Conservation (phyloP, 371 early-diverging fungal species). For the Actinomucor elegans region DNA sequence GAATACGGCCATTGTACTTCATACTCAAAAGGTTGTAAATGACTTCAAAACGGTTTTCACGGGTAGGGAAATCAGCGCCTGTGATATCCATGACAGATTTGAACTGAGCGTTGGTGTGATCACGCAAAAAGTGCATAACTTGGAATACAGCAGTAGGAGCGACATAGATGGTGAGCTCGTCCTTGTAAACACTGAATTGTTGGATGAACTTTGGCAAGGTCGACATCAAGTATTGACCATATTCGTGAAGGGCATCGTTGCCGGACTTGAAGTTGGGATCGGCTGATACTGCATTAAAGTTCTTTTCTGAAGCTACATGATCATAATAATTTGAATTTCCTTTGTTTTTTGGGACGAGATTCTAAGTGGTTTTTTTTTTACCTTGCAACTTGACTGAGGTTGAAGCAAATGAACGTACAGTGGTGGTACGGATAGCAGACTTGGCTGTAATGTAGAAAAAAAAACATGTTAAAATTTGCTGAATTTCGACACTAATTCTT, state of each 20-base stretch:
- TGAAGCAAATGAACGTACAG: slow-evolving; percentile 34
- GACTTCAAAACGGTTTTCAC: slow-evolving; percentile 93
- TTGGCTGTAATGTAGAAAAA: neutral
- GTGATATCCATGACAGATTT: slow-evolving; percentile 88
- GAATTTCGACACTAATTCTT: neutral
- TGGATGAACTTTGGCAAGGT: slow-evolving; percentile 94
- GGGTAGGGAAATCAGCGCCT: slow-evolving; percentile 91
- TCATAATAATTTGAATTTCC: neutral
- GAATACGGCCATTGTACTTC: slow-evolving; percentile 90
- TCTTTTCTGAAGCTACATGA: slow-evolving; percentile 8
- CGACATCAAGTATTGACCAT: slow-evolving; percentile 85
- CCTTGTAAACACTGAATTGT: slow-evolving; percentile 96
- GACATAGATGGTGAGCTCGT: slow-evolving; percentile 92
- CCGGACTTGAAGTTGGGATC: slow-evolving; percentile 53
- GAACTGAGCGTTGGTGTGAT: slow-evolving; percentile 92
- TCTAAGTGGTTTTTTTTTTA: no score
- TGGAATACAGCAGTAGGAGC: slow-evolving; percentile 81
- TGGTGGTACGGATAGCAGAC: slow-evolving; percentile 17
- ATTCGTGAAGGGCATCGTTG: slow-evolving; percentile 73
- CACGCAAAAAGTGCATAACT: slow-evolving; percentile 87
- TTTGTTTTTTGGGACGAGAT: neutral
- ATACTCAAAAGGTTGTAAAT: slow-evolving; percentile 92
- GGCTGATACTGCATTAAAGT: slow-evolving; percentile 23
- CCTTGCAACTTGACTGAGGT: slow-evolving; percentile 30
- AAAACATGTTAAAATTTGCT: neutral